phyloP scores from a whole-genome alignment of 495 filamentous ascomycete species.

The Penicillium daleae region DNA sequence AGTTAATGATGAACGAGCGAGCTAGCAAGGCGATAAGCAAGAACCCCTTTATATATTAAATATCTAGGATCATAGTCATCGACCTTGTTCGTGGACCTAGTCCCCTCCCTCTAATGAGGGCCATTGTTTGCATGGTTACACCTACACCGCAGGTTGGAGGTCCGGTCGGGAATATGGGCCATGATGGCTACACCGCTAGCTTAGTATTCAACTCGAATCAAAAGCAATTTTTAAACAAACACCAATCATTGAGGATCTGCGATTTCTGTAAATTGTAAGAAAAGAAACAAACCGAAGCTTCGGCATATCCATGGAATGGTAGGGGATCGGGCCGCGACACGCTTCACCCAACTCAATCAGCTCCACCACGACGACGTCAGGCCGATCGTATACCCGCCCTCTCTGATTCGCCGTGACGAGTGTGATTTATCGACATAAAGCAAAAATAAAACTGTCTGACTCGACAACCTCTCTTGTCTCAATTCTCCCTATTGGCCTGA shows the following conservation, averaged over 20 bases:
- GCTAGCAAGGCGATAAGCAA: background rate
- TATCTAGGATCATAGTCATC: slow-evolving; percentile 17
- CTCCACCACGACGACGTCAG: slow-evolving; percentile 11
- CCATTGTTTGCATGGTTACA: background rate
- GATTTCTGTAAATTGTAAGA: background rate
- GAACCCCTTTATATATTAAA: background rate
- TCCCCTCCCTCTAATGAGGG: background rate
- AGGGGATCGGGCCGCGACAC: slow-evolving; percentile 18
- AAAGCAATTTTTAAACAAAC: background rate
- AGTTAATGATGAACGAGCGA: background rate
- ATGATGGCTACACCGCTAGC: background rate
- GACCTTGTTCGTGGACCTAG: background rate
- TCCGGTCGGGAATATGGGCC: background rate
- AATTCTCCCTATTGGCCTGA: slow-evolving; percentile 30
- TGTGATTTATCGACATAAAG: slow-evolving; percentile 24
- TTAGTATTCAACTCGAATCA: background rate
- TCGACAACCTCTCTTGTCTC: slow-evolving; percentile 24
- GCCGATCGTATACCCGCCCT: background rate
- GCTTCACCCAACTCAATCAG: slow-evolving; percentile 13
- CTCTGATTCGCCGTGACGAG: slow-evolving; percentile 13
- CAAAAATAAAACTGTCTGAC: slow-evolving; percentile 15
- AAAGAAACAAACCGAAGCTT: slow-evolving; percentile 22
- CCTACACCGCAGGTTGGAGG: background rate
- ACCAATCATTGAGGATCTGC: background rate
- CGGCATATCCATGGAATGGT: slow-evolving; percentile 12